These are phyloP conservation scores for Phytophthora lateralis DNA, from an alignment of 352 stramenopile species.

Conservation along the genomic window DNA sequence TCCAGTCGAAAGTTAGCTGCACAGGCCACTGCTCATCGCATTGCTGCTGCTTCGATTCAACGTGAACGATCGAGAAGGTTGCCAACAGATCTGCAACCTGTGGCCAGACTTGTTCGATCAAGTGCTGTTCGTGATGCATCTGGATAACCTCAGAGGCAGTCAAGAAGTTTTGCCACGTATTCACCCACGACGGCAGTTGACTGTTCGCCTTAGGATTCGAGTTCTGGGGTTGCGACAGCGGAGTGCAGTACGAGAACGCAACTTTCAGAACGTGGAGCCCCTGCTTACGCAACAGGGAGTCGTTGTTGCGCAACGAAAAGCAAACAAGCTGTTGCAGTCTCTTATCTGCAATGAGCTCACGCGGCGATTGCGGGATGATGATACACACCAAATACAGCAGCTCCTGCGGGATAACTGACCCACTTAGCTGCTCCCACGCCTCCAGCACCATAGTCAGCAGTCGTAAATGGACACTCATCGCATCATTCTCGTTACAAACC, in stretches of 20 bases:
- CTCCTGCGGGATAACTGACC: slow-evolving; percentile 41
- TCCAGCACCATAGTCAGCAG: slow-evolving; percentile 30
- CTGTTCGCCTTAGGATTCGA: slow-evolving; percentile 10
- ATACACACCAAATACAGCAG: slow-evolving; percentile 70
- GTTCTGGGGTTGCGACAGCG: slow-evolving; percentile 17
- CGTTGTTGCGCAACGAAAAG: slow-evolving; percentile 53
- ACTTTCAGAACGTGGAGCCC: slow-evolving; percentile 71
- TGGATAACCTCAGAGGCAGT: slow-evolving; percentile 82
- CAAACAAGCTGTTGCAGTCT: slow-evolving; percentile 58
- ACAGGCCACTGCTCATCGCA: slow-evolving; percentile 46
- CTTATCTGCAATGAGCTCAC: slow-evolving; percentile 37
- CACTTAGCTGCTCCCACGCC: slow-evolving; percentile 25
- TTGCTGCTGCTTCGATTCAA: slow-evolving; percentile 1
- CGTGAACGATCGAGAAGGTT: slow-evolving; percentile 37
- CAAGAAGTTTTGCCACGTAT: slow-evolving; percentile 74
- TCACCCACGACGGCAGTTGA: slow-evolving; percentile 14
- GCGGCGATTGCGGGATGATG: slow-evolving; percentile 54
- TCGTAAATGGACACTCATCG: slow-evolving; percentile 4
- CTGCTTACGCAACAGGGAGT: slow-evolving; percentile 72
- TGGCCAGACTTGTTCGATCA: slow-evolving; percentile 86
- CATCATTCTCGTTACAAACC: background rate
- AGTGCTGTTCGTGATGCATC: slow-evolving; percentile 82
- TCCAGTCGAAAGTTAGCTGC: slow-evolving; percentile 76
- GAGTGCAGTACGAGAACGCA: slow-evolving; percentile 57
- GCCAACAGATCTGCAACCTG: slow-evolving; percentile 65